phyloP scores from a whole-genome alignment of 2,329 filamentous ascomycete species.

The Diaporthe australafricana region DNA sequence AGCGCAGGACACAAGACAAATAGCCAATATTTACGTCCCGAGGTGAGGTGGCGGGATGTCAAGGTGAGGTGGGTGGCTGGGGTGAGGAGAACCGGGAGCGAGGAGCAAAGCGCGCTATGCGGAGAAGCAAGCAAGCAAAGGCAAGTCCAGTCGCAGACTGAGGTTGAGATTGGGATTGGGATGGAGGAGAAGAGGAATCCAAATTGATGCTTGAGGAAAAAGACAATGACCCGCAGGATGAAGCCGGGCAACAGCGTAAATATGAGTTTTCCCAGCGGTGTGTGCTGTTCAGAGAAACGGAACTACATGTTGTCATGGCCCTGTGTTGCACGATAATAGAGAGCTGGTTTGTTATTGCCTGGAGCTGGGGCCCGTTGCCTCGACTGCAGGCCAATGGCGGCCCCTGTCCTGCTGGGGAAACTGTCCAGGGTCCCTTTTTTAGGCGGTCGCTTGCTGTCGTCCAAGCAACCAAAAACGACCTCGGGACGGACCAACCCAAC shows the following conservation, averaged over 20 bases:
- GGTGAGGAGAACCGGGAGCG: neutral
- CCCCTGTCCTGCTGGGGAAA: slow-evolving; percentile 15
- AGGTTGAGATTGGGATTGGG: neutral
- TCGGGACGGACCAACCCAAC: neutral
- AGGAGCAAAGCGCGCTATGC: slow-evolving; percentile 22
- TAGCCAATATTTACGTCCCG: neutral
- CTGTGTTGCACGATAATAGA: slow-evolving; percentile 21
- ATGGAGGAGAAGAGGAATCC: neutral
- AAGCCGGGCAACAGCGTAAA: slow-evolving; percentile 20
- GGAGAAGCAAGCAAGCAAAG: neutral
- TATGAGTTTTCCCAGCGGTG: slow-evolving; percentile 27
- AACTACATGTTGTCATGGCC: slow-evolving; percentile 17
- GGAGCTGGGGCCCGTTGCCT: slow-evolving; percentile 16
- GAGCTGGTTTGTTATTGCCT: slow-evolving; percentile 35
- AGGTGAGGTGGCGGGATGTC: slow-evolving; percentile 1
- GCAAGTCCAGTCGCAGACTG: neutral
- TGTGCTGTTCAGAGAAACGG: slow-evolving; percentile 8
- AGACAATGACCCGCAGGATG: neutral
- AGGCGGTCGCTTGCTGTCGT: slow-evolving; percentile 26
- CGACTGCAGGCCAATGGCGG: slow-evolving; percentile 28
- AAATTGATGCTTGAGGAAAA: slow-evolving; percentile 12
- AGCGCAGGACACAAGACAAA: neutral
- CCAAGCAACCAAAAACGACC: slow-evolving; percentile 15
- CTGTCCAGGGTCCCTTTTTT: slow-evolving; percentile 14
- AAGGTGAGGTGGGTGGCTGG: neutral